Evolutionary conservation across 192 early-diverging fungal species (phyloP), one percentile per base, ranked within the genome.

Genomic region (Fimicolochytrium jonesii): DNA sequence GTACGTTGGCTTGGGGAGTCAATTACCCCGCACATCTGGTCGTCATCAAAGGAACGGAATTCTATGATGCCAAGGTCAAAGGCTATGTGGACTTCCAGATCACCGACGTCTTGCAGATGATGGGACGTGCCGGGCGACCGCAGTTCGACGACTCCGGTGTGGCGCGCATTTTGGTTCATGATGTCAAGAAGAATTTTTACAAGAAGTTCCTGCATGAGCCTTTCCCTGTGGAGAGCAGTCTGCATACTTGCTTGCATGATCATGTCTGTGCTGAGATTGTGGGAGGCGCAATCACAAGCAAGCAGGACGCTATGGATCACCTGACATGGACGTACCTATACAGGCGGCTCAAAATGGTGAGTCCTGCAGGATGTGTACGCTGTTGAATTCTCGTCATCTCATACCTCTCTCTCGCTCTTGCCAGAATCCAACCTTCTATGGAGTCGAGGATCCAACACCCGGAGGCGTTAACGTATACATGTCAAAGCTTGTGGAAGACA

Each of bases 51-150:
- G 97, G 97, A 17, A 99, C 97, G 0, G 95, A 99, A 74, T 98
- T 81, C 56, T 99, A 88, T 68, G 94, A 99, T 66, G 91, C 90
- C 45, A 92, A 91, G 64, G 77, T 83, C 13, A 80, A 85, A 17
- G 86, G 88, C 0, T 99, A 98, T 67, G 92, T 95, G 9, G 97
- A 99, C 62, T 93, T 91, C 61, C 95, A 94, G 0, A 93, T 98
- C 56, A 97, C 97, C 6, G 95, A 99, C 70, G 90, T 99, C 6
- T 73, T 98, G 42, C 97, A 98, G 73, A 99, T 98, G 95, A 93
- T 99, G 85, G 97, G 95, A 18, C 88, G 94, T 59, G 97, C 97
- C 5, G 94, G 89, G 43, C 85, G 97, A 41, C 94, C 93, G 7
- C 94, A 97, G 75, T 98, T 93, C 59, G 97, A 98, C 71, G 85